Conservation (phyloP, 148 eudicot species). For the Oxyria digyna region DNA sequence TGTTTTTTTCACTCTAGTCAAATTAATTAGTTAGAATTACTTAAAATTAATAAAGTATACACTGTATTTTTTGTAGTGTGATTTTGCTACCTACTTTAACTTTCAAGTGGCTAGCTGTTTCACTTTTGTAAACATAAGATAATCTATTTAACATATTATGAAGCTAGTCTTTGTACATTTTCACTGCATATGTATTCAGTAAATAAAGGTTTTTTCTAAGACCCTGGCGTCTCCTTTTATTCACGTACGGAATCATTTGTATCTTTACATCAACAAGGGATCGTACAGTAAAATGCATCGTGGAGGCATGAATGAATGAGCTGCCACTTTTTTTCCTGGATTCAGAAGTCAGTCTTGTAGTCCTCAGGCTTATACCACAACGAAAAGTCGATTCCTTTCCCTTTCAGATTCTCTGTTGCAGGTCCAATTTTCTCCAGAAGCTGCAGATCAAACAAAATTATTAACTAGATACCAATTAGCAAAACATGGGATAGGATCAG, state of each 20-base stretch:
- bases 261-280: neutral
- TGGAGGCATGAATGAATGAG: neutral
- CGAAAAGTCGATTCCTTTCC: slow-evolving; percentile 73
- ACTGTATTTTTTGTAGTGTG: no score
- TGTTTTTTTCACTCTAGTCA: neutral
- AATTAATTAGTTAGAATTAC: neutral
- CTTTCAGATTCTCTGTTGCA: slow-evolving; percentile 79
- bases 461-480: neutral
- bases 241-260: neutral
- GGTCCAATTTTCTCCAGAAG: slow-evolving; percentile 77
- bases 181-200: no score
- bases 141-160: no score
- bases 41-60: no score
- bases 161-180: no score
- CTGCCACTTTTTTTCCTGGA: neutral
- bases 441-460: slow-evolving; percentile 27
- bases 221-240: neutral
- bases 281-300: neutral
- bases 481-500: no score
- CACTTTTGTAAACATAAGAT: no score
- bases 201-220: no score
- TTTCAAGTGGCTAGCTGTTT: no score
- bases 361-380: slow-evolving; percentile 83
- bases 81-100: no score
- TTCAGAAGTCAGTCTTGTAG: slow-evolving; percentile 59